These are phyloP conservation scores for Suhomyces choctaworum DNA, from an alignment of 1,139 yeast species.

Conservation along the genomic window DNA sequence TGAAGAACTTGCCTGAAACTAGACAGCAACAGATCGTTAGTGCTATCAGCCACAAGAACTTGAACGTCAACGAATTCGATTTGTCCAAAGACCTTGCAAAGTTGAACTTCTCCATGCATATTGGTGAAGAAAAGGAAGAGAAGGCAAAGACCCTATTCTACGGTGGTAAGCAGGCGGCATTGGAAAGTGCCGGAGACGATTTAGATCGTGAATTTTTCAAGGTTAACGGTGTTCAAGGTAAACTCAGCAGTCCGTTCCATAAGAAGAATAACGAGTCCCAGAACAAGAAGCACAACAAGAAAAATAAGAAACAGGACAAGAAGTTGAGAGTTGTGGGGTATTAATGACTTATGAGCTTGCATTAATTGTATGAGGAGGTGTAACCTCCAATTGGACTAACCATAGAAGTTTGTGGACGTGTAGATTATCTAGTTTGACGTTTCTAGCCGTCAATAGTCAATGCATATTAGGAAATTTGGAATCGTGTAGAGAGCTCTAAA, in stretches of 20 bases:
- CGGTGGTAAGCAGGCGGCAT: conserved; percentile 82
- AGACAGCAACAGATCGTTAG: conserved; percentile 68
- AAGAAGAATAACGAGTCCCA: conserved; percentile 30
- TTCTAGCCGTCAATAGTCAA: too few species aligned
- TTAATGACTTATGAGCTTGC: conserved; percentile 17
- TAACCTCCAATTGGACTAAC: too few species aligned
- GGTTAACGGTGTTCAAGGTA: conserved; percentile 64
- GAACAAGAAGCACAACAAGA: conserved; percentile 75
- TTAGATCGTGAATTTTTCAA: conserved; percentile 83
- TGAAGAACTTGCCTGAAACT: conserved; percentile 65
- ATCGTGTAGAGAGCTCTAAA: too few species aligned
- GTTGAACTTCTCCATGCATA: conserved; percentile 78
- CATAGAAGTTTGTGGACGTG: too few species aligned
- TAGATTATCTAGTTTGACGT: too few species aligned
- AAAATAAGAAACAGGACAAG: conserved; percentile 65
- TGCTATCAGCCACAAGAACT: conserved; percentile 58
- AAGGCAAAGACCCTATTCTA: conserved; percentile 47
- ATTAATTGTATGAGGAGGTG: too few species aligned
- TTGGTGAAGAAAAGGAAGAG: conserved; percentile 44
- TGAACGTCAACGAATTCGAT: conserved; percentile 55
- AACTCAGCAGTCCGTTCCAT: conserved; percentile 72
- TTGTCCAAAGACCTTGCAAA: conserved; percentile 67
- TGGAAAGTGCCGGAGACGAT: conserved; percentile 74
- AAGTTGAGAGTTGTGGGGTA: conserved; percentile 46
- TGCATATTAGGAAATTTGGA: too few species aligned